Evolutionary conservation across 441 rosid genomes (phyloP).

Genomic region (Eruca vesicaria): DNA sequence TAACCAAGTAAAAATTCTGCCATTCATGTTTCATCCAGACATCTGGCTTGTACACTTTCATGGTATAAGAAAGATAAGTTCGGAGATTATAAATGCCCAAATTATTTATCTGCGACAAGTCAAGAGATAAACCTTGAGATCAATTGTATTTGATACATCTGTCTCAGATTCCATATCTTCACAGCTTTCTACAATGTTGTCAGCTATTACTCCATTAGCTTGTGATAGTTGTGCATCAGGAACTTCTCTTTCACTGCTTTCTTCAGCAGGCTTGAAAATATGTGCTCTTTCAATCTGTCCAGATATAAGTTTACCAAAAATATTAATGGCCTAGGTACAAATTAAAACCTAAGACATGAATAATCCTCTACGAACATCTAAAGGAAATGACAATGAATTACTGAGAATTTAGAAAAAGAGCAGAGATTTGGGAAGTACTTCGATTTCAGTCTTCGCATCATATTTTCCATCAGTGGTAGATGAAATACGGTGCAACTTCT

Average conservation of each 20-base stretch:
- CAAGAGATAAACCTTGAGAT: conserved; percentile 33
- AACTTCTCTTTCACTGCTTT: conserved; percentile 32
- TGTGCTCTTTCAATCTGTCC: conserved; percentile 76
- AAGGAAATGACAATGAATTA: not conserved
- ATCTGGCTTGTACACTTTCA: conserved; percentile 3
- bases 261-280: conserved; percentile 45
- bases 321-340: not conserved
- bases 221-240: conserved; percentile 32
- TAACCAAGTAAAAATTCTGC: not conserved
- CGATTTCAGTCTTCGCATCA: conserved; percentile 75
- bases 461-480: conserved; percentile 92
- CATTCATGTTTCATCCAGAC: conserved; percentile 10
- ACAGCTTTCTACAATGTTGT: conserved; percentile 34
- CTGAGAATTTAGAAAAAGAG: conserved; percentile 14
- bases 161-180: conserved; percentile 28
- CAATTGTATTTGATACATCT: conserved; percentile 33
- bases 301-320: conserved; percentile 26
- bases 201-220: conserved; percentile 35
- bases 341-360: not conserved
- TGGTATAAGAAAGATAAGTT: conserved; percentile 10
- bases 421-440: conserved; percentile 40
- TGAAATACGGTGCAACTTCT: conserved; percentile 73
- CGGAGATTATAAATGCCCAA: not conserved
- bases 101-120: not conserved
- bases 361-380: not conserved